phyloP scores from a whole-genome alignment of 148 eudicot genomes.

The Pouteria glomerata region DNA sequence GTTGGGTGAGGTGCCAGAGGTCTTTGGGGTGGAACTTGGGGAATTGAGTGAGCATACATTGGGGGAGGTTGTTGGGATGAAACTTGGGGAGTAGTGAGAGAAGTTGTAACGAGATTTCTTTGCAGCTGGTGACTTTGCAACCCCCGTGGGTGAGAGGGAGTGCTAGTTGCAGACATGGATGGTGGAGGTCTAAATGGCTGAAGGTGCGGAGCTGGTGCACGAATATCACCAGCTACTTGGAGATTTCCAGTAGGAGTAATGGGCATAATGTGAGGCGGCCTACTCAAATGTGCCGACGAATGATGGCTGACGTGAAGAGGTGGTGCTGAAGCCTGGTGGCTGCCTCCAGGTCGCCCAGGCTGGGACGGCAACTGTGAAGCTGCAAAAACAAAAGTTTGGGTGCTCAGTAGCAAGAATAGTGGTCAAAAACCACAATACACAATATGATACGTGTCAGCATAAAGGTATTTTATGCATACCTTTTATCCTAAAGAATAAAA shows the following conservation, averaged over 20 bases:
- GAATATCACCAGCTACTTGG: slow-evolving; percentile 28
- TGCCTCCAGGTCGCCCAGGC: slow-evolving; percentile 14
- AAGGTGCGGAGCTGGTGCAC: slow-evolving; percentile 52
- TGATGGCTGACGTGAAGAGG: slow-evolving; percentile 25
- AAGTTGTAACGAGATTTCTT: slow-evolving; percentile 4
- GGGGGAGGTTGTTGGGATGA: too few species aligned
- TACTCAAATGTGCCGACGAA: slow-evolving; percentile 20
- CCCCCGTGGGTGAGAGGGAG: slow-evolving; percentile 9
- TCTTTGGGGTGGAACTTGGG: slow-evolving; percentile 7
- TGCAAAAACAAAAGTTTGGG: slow-evolving; percentile 3
- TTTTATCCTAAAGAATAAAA: too few species aligned
- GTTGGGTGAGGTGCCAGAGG: slow-evolving; percentile 4
- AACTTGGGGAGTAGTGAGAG: too few species aligned
- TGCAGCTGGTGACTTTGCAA: slow-evolving; percentile 19
- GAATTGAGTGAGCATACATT: too few species aligned
- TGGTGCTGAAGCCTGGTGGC: slow-evolving; percentile 24
- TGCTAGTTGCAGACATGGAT: slow-evolving; percentile 15
- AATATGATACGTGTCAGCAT: too few species aligned
- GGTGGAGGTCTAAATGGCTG: slow-evolving; percentile 32
- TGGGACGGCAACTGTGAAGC: too few species aligned
- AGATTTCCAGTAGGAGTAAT: slow-evolving; percentile 23
- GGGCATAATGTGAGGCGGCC: slow-evolving; percentile 33
- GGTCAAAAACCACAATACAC: too few species aligned
- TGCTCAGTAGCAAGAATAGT: neutral
- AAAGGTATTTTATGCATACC: too few species aligned